phyloP scores from a whole-genome alignment of 2,329 filamentous ascomycete species.

The Phialophora macrospora region DNA sequence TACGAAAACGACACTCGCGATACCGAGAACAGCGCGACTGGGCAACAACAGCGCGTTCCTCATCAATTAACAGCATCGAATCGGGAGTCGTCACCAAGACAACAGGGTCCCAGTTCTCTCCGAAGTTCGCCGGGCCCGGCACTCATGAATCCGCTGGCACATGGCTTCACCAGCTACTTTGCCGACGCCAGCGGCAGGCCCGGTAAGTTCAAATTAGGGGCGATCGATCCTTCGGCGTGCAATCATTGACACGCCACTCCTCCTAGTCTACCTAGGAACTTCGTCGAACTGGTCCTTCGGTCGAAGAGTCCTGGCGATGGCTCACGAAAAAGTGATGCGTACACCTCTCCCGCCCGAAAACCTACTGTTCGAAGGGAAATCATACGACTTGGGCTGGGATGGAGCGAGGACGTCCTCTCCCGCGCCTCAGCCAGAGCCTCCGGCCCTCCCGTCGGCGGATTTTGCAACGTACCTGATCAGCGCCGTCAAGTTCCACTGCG shows the following conservation, averaged over 20 bases:
- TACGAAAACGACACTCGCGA: neutral
- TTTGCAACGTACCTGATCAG: slow-evolving; percentile 59
- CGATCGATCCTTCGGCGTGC: neutral
- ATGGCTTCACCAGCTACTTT: slow-evolving; percentile 51
- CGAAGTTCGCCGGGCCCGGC: slow-evolving; percentile 38
- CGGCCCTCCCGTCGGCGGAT: slow-evolving; percentile 57
- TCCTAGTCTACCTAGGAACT: slow-evolving; percentile 58
- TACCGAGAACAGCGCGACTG: neutral
- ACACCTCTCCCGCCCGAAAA: slow-evolving; percentile 51
- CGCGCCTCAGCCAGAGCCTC: slow-evolving; percentile 42
- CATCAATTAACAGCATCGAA: neutral
- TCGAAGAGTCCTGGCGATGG: slow-evolving; percentile 56
- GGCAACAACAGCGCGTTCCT: neutral
- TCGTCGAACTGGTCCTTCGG: slow-evolving; percentile 64
- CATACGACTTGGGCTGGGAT: slow-evolving; percentile 60
- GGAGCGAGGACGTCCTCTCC: slow-evolving; percentile 42
- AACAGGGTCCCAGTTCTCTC: slow-evolving; percentile 38
- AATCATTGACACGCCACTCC: slow-evolving; percentile 16
- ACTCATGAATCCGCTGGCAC: slow-evolving; percentile 52
- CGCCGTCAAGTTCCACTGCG: slow-evolving; percentile 62
- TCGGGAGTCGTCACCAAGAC: slow-evolving; percentile 1
- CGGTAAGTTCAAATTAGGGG: slow-evolving; percentile 45
- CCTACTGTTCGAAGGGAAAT: slow-evolving; percentile 57
- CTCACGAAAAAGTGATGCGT: slow-evolving; percentile 54
- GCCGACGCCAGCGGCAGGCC: slow-evolving; percentile 49